Conservation (phyloP, 108 stramenopile species). For the Epipyxis sp. region DNA sequence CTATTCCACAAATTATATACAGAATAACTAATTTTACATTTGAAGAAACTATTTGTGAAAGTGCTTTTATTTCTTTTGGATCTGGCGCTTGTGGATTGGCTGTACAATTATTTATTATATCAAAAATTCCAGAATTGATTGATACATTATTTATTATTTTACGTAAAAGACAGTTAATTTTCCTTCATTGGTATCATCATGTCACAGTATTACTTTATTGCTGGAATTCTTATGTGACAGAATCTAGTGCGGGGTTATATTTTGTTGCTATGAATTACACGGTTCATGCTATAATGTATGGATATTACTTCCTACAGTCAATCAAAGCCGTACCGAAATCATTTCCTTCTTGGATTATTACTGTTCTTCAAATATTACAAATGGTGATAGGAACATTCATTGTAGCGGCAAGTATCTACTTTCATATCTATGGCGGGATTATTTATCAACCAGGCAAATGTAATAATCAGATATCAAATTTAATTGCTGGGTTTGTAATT, state of each 20-base stretch:
- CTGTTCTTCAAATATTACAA: slow-evolving; percentile 37
- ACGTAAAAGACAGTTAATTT: slow-evolving; percentile 87
- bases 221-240: slow-evolving; percentile 89
- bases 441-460: background rate
- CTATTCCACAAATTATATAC: slow-evolving; percentile 75
- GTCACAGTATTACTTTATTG: slow-evolving; percentile 91
- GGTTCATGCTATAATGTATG: slow-evolving; percentile 53
- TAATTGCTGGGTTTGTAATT: slow-evolving; percentile 26
- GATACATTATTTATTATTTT: slow-evolving; percentile 96
- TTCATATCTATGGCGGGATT: background rate
- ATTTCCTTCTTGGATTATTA: slow-evolving; percentile 35
- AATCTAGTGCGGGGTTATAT: slow-evolving; percentile 81
- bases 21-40: slow-evolving; percentile 51
- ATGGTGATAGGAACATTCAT: slow-evolving; percentile 37
- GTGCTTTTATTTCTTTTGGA: slow-evolving; percentile 68
- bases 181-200: slow-evolving; percentile 98
- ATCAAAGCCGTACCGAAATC: slow-evolving; percentile 31
- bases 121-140: slow-evolving; percentile 84
- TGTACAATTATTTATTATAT: slow-evolving; percentile 84
- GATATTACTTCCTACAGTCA: slow-evolving; percentile 34
- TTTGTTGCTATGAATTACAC: slow-evolving; percentile 75
- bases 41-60: slow-evolving; percentile 58
- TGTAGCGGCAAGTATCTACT: slow-evolving; percentile 67
- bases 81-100: slow-evolving; percentile 76
- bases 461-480: background rate